A percentile compares a stretch with the other conserved stretches of the same genome.
phyloP scores from a whole-genome alignment of 805 yeast species.

The Aciculoconidium aculeatum region DNA sequence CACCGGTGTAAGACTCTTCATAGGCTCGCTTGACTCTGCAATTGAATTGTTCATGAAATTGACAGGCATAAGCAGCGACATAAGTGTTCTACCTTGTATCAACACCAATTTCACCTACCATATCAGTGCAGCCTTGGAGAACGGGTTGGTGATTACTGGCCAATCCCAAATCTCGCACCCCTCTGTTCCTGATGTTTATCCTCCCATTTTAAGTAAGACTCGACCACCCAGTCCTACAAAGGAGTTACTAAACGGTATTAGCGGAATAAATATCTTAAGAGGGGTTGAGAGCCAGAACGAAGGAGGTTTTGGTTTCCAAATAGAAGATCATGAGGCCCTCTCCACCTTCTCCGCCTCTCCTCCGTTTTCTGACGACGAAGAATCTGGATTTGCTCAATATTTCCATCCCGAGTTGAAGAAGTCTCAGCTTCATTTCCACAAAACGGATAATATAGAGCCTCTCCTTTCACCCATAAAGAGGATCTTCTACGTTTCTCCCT shows the following conservation, averaged over 20 bases:
- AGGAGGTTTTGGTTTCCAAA: too few relatives aligned
- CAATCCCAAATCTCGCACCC: slow-evolving; percentile 96
- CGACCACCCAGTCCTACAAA: slow-evolving; percentile 16
- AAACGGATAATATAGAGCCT: slow-evolving; percentile 48
- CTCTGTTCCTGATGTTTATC: slow-evolving; percentile 19
- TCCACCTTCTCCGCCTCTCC: neutral
- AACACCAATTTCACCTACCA: slow-evolving; percentile 84
- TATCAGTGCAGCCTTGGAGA: slow-evolving; percentile 65
- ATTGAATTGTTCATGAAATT: slow-evolving; percentile 68
- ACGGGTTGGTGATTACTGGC: slow-evolving; percentile 77
- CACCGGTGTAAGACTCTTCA: slow-evolving; percentile 74
- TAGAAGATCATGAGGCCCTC: too few relatives aligned
- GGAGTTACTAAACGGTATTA: too few relatives aligned
- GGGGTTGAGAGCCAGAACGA: too few relatives aligned
- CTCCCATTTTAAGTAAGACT: slow-evolving; percentile 14
- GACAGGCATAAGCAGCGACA: slow-evolving; percentile 47
- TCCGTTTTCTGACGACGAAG: slow-evolving; percentile 25
- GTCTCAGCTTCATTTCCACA: slow-evolving; percentile 71
- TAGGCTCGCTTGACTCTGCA: slow-evolving; percentile 81
- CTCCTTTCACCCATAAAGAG: slow-evolving; percentile 69
- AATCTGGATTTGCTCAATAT: slow-evolving; percentile 61
- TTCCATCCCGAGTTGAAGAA: slow-evolving; percentile 72
- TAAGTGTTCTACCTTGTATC: slow-evolving; percentile 70
- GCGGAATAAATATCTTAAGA: too few relatives aligned
- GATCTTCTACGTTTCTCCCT: slow-evolving; percentile 76